Percentiles rank a stretch among this genome's conserved stretches.
Evolutionary conservation across 176 grass and related monocot species (phyloP).

Genomic region (Microstegium vimineum): DNA sequence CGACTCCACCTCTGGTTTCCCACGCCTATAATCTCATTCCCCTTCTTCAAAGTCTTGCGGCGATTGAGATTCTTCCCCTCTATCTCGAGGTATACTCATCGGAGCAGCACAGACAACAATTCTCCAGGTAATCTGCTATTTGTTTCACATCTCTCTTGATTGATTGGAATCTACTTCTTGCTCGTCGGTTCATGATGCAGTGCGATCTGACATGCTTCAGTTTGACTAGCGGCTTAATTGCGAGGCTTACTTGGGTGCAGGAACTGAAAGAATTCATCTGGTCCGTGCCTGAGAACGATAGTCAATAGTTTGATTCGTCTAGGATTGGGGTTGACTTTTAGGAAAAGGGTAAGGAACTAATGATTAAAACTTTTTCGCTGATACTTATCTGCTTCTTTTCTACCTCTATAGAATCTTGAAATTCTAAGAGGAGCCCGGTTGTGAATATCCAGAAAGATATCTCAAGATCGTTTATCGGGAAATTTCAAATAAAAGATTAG

Average conservation of each 20-base stretch:
- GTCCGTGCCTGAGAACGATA: not conserved
- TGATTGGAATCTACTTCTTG: not conserved
- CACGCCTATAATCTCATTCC: constrained; percentile 2
- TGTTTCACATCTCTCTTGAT: not conserved
- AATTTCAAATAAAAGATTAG: not conserved
- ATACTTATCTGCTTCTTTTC: not conserved
- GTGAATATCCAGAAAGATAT: not conserved
- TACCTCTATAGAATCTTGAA: not conserved
- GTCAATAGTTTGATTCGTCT: not conserved
- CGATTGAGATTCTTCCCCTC: not conserved
- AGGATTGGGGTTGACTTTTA: constrained; percentile 18
- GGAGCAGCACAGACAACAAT: not conserved
- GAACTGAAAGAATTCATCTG: not conserved
- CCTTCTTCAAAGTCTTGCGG: not conserved
- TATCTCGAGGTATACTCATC: not conserved
- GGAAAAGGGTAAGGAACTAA: not conserved
- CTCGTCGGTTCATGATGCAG: not conserved
- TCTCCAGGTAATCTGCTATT: constrained; percentile 8
- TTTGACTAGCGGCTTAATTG: not conserved
- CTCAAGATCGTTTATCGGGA: not conserved
- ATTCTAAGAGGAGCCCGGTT: not conserved
- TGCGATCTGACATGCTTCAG: not conserved
- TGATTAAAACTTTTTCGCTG: not conserved
- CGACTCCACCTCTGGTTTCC: not conserved
- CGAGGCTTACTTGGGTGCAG: not conserved